These are phyloP conservation scores for Polyporus arcularius DNA, from an alignment of 768 basidiomycete genomes.

Conservation along the genomic window DNA sequence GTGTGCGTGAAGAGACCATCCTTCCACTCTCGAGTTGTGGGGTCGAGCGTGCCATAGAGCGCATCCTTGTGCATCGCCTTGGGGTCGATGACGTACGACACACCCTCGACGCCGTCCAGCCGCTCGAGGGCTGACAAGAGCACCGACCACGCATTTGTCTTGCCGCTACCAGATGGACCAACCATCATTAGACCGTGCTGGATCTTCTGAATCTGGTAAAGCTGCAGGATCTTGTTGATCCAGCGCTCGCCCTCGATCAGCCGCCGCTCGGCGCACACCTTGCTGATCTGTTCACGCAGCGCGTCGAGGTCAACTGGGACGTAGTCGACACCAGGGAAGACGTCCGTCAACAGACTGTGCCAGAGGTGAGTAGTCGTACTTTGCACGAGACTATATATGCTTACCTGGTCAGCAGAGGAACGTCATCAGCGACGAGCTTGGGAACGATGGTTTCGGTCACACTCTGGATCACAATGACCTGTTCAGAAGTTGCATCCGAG, in stretches of 20 bases:
- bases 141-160: conserved; percentile 96
- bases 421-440: conserved; percentile 96
- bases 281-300: conserved; percentile 80
- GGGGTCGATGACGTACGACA: conserved; percentile 96
- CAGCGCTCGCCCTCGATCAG: conserved; percentile 87
- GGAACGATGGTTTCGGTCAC: conserved; percentile 98
- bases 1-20: conserved; percentile 99
- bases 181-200: conserved; percentile 99
- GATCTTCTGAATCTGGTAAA: conserved; percentile 99
- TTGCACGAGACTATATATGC: conserved; percentile 18
- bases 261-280: conserved; percentile 84
- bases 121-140: conserved; percentile 87
- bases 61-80: conserved; percentile 99
- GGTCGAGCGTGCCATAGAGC: conserved; percentile 94
- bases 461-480: conserved; percentile 97
- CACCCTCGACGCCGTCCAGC: conserved; percentile 89
- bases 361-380: conserved; percentile 9
- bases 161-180: conserved; percentile 94
- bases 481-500: conserved; percentile 80
- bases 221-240: conserved; percentile 93
- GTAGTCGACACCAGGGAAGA: conserved; percentile 96
- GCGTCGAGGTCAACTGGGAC: conserved; percentile 85
- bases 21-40: conserved; percentile 98
- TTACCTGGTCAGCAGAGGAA: conserved; percentile 89
- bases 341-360: conserved; percentile 85